phyloP scores from a whole-genome alignment of 176 grass and related monocot species.

The Oryza nivara region DNA sequence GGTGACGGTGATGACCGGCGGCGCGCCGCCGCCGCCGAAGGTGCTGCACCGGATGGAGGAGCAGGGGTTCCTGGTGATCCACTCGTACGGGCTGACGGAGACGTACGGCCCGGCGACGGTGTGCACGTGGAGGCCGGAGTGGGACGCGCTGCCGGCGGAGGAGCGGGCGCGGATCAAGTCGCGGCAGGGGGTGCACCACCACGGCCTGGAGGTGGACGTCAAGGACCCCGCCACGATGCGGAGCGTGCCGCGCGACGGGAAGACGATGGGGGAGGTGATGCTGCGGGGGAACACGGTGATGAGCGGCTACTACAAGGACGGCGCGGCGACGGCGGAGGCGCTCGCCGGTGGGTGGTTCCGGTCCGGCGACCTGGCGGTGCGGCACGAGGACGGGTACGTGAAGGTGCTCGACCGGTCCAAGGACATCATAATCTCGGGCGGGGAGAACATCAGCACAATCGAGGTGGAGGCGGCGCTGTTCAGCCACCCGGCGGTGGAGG shows the following conservation, averaged over 20 bases:
- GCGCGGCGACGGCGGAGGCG: slow-evolving; percentile 50
- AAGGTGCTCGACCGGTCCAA: slow-evolving; percentile 76
- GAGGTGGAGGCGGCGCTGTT: slow-evolving; percentile 85
- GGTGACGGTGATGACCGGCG: slow-evolving; percentile 56
- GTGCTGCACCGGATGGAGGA: slow-evolving; percentile 75
- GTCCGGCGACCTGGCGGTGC: slow-evolving; percentile 74
- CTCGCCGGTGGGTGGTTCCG: slow-evolving; percentile 68
- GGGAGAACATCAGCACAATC: slow-evolving; percentile 91
- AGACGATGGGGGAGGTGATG: slow-evolving; percentile 88
- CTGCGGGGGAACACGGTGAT: slow-evolving; percentile 88
- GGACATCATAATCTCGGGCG: slow-evolving; percentile 90
- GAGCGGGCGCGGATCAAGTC: slow-evolving; percentile 76
- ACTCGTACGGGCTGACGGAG: slow-evolving; percentile 88
- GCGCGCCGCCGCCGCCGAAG: slow-evolving; percentile 60
- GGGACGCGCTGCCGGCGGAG: slow-evolving; percentile 62
- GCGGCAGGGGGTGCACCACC: slow-evolving; percentile 72
- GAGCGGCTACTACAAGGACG: slow-evolving; percentile 88
- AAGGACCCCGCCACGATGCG: slow-evolving; percentile 77
- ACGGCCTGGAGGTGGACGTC: slow-evolving; percentile 73
- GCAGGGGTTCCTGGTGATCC: slow-evolving; percentile 65
- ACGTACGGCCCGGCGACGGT: slow-evolving; percentile 73
- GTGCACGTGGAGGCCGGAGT: slow-evolving; percentile 81
- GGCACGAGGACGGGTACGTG: slow-evolving; percentile 72
- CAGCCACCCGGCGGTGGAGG: slow-evolving; percentile 65
- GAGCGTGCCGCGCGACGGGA: slow-evolving; percentile 64